Conservation (phyloP, 768 basidiomycete genomes). For the Calocybe cyanea region DNA sequence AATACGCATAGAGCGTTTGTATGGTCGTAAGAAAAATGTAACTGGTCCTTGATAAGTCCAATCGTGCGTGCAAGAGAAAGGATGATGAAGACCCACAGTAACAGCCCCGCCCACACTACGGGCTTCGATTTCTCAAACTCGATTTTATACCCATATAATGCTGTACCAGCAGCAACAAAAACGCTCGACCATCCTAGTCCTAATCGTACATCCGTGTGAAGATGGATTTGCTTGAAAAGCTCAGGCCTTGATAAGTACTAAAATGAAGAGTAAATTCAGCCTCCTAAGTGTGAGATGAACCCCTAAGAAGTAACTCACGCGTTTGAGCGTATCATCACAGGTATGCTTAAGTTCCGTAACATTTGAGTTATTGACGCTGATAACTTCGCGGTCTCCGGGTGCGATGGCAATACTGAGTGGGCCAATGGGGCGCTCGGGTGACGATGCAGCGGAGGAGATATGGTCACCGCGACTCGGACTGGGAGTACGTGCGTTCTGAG, state of each 20-base stretch:
- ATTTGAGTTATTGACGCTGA: slow-evolving; percentile 61
- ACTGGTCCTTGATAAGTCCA: slow-evolving; percentile 33
- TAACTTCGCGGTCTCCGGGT: slow-evolving; percentile 43
- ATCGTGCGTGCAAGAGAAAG: background rate
- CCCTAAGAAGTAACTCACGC: slow-evolving; percentile 43
- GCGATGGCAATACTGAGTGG: slow-evolving; percentile 47
- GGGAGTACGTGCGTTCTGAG: slow-evolving; percentile 15
- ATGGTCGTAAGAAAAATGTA: slow-evolving; percentile 70
- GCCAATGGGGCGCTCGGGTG: slow-evolving; percentile 47
- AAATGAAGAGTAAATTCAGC: slow-evolving; percentile 3
- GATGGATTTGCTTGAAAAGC: slow-evolving; percentile 81
- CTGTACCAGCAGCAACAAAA: slow-evolving; percentile 75
- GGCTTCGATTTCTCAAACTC: slow-evolving; percentile 90
- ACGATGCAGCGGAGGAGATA: slow-evolving; percentile 20
- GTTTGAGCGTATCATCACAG: slow-evolving; percentile 86
- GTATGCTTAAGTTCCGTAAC: slow-evolving; percentile 62
- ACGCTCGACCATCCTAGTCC: slow-evolving; percentile 85
- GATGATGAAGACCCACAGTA: slow-evolving; percentile 50
- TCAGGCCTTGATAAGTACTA: slow-evolving; percentile 79
- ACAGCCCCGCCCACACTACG: slow-evolving; percentile 73
- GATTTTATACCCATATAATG: slow-evolving; percentile 79
- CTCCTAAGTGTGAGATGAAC: too few relatives aligned
- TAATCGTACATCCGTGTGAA: slow-evolving; percentile 86
- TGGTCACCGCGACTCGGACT: slow-evolving; percentile 18
- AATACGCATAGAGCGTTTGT: slow-evolving; percentile 81